phyloP scores from a whole-genome alignment of 768 basidiomycete species.

The Aureoboletus auriporus region DNA sequence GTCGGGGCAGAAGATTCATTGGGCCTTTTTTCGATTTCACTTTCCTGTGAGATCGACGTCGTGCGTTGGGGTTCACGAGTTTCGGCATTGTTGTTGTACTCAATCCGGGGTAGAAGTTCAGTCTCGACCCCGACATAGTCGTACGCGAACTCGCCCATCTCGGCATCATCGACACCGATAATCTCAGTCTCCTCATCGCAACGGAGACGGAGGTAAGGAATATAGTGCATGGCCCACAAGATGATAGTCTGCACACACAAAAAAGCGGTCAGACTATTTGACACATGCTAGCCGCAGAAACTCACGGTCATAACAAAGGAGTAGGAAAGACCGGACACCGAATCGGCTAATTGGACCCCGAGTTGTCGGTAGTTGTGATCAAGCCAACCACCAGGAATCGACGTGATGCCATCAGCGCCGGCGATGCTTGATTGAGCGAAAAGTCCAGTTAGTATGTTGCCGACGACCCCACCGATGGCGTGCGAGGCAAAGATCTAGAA shows the following conservation, averaged over 20 bases:
- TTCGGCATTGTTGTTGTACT: slow-evolving; percentile 30
- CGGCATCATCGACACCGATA: slow-evolving; percentile 84
- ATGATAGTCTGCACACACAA: slow-evolving; percentile 55
- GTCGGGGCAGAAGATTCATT: slow-evolving; percentile 4
- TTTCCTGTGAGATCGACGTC: slow-evolving; percentile 22
- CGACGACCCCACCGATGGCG: slow-evolving; percentile 72
- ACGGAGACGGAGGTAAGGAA: slow-evolving; percentile 77
- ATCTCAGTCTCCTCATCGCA: slow-evolving; percentile 62
- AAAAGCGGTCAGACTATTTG: neutral
- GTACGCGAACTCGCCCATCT: slow-evolving; percentile 89
- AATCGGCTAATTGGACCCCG: slow-evolving; percentile 81
- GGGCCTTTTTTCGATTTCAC: slow-evolving; percentile 24
- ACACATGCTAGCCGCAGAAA: slow-evolving; percentile 3
- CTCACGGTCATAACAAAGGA: slow-evolving; percentile 75
- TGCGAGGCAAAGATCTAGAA: slow-evolving; percentile 85
- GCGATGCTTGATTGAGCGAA: slow-evolving; percentile 84
- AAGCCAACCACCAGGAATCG: slow-evolving; percentile 82
- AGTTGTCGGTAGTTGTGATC: slow-evolving; percentile 80
- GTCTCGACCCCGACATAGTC: slow-evolving; percentile 78
- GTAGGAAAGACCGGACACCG: slow-evolving; percentile 58
- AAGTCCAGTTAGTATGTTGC: slow-evolving; percentile 80
- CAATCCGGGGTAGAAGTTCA: slow-evolving; percentile 35
- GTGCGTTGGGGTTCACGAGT: slow-evolving; percentile 34
- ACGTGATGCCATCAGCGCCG: slow-evolving; percentile 67
- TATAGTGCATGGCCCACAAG: slow-evolving; percentile 84